Conservation (phyloP, 2,329 filamentous ascomycete genomes). For the Rhytidhysteron rufulum region DNA sequence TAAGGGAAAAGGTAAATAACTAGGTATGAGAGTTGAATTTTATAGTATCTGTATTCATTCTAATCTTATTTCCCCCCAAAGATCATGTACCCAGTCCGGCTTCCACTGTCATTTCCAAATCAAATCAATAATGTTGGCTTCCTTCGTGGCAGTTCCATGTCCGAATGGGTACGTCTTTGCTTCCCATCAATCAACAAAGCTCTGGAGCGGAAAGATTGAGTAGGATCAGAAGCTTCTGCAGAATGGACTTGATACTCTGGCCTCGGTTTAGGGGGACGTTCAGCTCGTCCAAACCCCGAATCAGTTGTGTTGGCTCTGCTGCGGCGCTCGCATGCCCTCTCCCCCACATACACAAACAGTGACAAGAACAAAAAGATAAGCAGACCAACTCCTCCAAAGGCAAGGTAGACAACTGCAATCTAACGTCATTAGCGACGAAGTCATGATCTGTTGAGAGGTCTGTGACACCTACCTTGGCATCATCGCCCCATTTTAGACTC, state of each 20-base stretch:
- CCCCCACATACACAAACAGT: conserved; percentile 21
- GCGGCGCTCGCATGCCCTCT: conserved; percentile 20
- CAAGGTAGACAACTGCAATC: conserved; percentile 22
- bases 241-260: background rate
- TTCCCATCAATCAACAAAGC: conserved; percentile 2
- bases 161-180: background rate
- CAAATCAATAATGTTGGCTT: too few species aligned
- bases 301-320: background rate
- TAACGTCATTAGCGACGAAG: conserved; percentile 8
- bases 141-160: background rate
- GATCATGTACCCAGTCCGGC: too few species aligned
- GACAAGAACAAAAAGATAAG: conserved; percentile 20
- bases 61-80: too few species aligned
- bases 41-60: too few species aligned
- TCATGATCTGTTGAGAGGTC: conserved; percentile 2
- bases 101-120: too few species aligned
- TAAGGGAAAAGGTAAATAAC: too few species aligned
- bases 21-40: too few species aligned
- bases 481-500: conserved; percentile 13
- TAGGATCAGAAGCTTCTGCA: background rate
- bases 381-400: conserved; percentile 16
- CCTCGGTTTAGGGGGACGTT: background rate
- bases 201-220: background rate
- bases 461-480: conserved; percentile 13
- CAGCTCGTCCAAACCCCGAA: background rate